Percentiles rank a stretch among this genome's conserved stretches.
Evolutionary conservation across 2,329 filamentous ascomycete species (phyloP).

Genomic region (Penicillium thymicola): DNA sequence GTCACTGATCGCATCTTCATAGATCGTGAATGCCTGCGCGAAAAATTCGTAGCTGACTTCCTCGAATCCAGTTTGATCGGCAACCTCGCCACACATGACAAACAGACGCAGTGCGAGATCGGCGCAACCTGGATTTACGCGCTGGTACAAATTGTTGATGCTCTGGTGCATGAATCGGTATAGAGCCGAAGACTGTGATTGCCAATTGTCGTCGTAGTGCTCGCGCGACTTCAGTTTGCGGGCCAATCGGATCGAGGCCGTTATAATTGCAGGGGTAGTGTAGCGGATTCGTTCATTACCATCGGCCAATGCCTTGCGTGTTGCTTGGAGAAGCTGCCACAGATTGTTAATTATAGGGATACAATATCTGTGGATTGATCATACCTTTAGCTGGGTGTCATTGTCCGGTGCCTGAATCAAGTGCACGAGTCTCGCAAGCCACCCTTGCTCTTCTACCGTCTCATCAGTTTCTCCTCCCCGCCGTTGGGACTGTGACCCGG

Average conservation of each 20-base stretch:
- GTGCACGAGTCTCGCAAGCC: slow-evolving; percentile 89
- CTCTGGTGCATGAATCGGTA: slow-evolving; percentile 95
- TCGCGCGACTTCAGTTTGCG: slow-evolving; percentile 85
- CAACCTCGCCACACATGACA: slow-evolving; percentile 85
- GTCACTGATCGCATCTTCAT: slow-evolving; percentile 93
- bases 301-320: slow-evolving; percentile 80
- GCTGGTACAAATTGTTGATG: slow-evolving; percentile 80
- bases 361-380: neutral
- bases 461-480: slow-evolving; percentile 87
- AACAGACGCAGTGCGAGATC: slow-evolving; percentile 89
- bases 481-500: slow-evolving; percentile 70
- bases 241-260: slow-evolving; percentile 83
- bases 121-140: slow-evolving; percentile 76
- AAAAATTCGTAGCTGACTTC: slow-evolving; percentile 98
- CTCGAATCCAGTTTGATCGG: slow-evolving; percentile 86
- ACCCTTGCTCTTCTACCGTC: slow-evolving; percentile 96
- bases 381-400: slow-evolving; percentile 81
- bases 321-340: slow-evolving; percentile 71
- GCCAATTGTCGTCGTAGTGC: slow-evolving; percentile 76
- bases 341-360: slow-evolving; percentile 11
- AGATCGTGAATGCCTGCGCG: slow-evolving; percentile 95
- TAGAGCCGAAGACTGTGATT: slow-evolving; percentile 70
- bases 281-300: slow-evolving; percentile 95
- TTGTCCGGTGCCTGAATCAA: slow-evolving; percentile 80
- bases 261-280: slow-evolving; percentile 89